Conservation (phyloP, 768 basidiomycete genomes). For the Podaxis pistillaris region DNA sequence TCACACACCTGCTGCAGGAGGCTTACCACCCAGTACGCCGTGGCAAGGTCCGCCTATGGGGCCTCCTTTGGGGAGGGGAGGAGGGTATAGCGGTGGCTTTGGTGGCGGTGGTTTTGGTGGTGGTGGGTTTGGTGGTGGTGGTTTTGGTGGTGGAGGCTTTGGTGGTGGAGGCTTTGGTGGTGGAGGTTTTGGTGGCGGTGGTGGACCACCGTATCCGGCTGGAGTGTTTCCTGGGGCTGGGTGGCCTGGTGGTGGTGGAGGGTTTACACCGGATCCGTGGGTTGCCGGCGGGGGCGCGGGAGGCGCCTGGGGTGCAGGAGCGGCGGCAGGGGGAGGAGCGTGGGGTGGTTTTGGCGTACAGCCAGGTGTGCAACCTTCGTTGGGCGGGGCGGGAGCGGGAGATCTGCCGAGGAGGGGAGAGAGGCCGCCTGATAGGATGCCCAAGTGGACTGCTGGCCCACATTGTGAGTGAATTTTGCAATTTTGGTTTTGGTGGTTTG, state of each 20-base stretch:
- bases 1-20: background rate
- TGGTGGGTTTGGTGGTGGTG: too few relatives aligned
- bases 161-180: too few relatives aligned
- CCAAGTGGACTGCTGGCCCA: conserved; percentile 7
- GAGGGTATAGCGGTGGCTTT: background rate
- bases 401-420: background rate
- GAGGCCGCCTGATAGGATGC: conserved; percentile 6
- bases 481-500: background rate
- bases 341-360: background rate
- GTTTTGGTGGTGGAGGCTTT: too few relatives aligned
- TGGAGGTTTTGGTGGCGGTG: background rate
- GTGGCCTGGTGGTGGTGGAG: background rate
- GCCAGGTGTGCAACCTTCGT: background rate
- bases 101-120: too few relatives aligned
- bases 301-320: background rate
- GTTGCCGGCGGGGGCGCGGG: background rate
- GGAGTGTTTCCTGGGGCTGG: too few relatives aligned
- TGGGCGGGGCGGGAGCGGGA: background rate
- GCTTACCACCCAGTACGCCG: background rate
- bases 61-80: background rate
- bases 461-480: conserved; percentile 11
- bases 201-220: conserved; percentile 4
- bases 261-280: background rate
- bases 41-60: background rate
- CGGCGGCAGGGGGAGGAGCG: background rate